phyloP scores from a whole-genome alignment of 129 eudicot genomes.

The Deinandra increscens region DNA sequence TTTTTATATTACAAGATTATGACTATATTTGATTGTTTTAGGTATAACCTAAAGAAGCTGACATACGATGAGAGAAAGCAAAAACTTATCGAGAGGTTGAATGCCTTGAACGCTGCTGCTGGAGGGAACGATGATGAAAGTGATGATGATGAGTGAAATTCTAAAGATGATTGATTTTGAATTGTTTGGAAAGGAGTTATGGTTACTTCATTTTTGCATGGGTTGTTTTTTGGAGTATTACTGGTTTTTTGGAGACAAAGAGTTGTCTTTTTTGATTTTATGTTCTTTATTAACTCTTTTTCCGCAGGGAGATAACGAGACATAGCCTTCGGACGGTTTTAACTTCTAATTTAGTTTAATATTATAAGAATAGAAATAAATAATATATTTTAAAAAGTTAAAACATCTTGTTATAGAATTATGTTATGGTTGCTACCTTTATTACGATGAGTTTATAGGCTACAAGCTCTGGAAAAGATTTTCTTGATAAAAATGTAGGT shows the following conservation, averaged over 20 bases:
- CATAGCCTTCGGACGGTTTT: background rate
- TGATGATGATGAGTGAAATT: constrained; percentile 37
- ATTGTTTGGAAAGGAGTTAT: constrained; percentile 11
- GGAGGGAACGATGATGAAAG: constrained; percentile 35
- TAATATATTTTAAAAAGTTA: too few species aligned
- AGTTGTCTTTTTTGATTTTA: background rate
- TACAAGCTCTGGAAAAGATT: too few species aligned
- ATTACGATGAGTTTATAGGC: too few species aligned
- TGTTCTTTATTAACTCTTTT: background rate
- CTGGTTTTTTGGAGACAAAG: constrained; percentile 11
- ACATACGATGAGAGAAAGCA: constrained; percentile 55
- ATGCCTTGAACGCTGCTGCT: constrained; percentile 52
- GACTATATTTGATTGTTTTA: constrained; percentile 9
- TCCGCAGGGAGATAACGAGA: too few species aligned
- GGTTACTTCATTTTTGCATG: constrained; percentile 23
- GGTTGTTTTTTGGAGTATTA: constrained; percentile 7
- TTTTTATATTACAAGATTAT: background rate
- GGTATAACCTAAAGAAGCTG: constrained; percentile 56
- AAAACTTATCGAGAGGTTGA: constrained; percentile 49
- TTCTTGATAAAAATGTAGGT: too few species aligned
- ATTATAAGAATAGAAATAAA: too few species aligned
- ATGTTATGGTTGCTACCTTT: too few species aligned
- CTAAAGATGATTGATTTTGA: constrained; percentile 10
- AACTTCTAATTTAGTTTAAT: too few species aligned
- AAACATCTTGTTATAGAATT: too few species aligned